A percentile compares a stretch with the other conserved stretches of the same genome.
These are phyloP conservation scores for Populus deltoides DNA, from an alignment of 345 rosid genomes.

Conservation along the genomic window DNA sequence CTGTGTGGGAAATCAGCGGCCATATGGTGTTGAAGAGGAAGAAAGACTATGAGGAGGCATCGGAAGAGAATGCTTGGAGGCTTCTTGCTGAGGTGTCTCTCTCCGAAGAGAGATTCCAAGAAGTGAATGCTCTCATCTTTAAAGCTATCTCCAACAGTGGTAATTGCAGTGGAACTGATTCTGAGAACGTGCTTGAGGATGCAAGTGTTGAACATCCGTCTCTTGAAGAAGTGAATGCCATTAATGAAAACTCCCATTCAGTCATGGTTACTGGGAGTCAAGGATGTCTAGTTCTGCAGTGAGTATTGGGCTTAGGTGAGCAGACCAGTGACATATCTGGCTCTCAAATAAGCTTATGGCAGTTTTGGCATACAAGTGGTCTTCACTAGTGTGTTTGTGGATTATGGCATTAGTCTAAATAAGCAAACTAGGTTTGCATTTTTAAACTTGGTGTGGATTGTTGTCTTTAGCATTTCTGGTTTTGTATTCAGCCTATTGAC, in stretches of 20 bases:
- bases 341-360: not conserved
- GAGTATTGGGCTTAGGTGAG: constrained; percentile 16
- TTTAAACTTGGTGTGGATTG: not conserved
- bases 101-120: constrained; percentile 75
- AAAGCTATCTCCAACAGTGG: constrained; percentile 41
- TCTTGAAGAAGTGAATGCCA: constrained; percentile 21
- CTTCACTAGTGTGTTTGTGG: not conserved
- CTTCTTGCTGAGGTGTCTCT: constrained; percentile 88
- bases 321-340: not conserved
- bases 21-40: constrained; percentile 93
- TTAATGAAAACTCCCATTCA: constrained; percentile 36
- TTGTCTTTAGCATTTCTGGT: not conserved
- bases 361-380: not conserved
- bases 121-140: constrained; percentile 62
- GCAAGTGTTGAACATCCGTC: constrained; percentile 19
- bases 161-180: constrained; percentile 20
- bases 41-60: constrained; percentile 81
- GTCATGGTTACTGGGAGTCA: constrained; percentile 48
- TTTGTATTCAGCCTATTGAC: not conserved
- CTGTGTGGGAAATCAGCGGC: constrained; percentile 99
- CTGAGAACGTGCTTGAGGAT: constrained; percentile 25
- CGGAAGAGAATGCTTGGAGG: constrained; percentile 88
- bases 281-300: constrained; percentile 78
- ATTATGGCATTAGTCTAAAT: constrained; percentile 15
- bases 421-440: constrained; percentile 14